These are phyloP conservation scores for Leccinum olivaceopallidum DNA, from an alignment of 768 basidiomycete species.

Conservation along the genomic window DNA sequence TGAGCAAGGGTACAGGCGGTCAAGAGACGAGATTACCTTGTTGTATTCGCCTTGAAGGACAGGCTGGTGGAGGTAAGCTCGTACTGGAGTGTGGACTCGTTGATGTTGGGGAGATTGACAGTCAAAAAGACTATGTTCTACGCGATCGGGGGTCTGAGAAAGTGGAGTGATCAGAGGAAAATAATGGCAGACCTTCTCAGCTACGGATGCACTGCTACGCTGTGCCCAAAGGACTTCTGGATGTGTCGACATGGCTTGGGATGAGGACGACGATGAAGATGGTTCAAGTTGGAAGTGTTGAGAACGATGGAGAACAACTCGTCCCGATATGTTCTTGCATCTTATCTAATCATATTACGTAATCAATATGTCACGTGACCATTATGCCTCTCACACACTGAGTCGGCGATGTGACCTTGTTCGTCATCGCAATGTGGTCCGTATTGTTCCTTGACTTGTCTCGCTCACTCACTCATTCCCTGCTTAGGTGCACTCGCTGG, in stretches of 20 bases:
- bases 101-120: constrained; percentile 78
- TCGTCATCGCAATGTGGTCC: constrained; percentile 51
- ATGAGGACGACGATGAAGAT: constrained; percentile 3
- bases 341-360: constrained; percentile 13
- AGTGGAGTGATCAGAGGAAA: not conserved
- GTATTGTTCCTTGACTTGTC: constrained; percentile 25
- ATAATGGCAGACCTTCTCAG: constrained; percentile 60
- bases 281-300: constrained; percentile 25
- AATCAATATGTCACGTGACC: constrained; percentile 22
- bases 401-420: not conserved
- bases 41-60: constrained; percentile 64
- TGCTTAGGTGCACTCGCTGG: constrained; percentile 81
- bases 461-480: not conserved
- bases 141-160: constrained; percentile 5
- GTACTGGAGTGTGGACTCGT: constrained; percentile 56
- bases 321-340: constrained; percentile 17
- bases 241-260: constrained; percentile 47
- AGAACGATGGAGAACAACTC: constrained; percentile 35
- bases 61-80: constrained; percentile 56
- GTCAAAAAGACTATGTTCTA: constrained; percentile 90
- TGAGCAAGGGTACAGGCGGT: constrained; percentile 5
- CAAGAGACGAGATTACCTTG: constrained; percentile 47
- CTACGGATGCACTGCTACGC: constrained; percentile 66
- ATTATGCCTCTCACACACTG: not conserved
- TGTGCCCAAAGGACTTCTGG: constrained; percentile 97